Base-by-base conservation (phyloP, 2,329 filamentous ascomycete species). In the Daldinia eschscholtzii region DNA sequence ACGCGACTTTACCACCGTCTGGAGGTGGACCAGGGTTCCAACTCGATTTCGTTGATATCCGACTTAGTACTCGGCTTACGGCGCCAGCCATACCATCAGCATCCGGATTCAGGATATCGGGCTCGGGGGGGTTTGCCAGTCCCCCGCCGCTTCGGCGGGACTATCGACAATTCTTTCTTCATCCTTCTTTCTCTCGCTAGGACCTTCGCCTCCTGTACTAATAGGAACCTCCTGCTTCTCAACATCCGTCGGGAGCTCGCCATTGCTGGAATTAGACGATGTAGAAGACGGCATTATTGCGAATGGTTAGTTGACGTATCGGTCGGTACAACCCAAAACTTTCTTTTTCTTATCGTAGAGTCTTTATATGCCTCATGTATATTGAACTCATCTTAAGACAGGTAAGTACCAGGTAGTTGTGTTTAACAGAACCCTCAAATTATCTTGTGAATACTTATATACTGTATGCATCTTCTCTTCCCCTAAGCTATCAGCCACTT, bases 1-100 rank as follows among this genome's bases (percentile, higher is more conserved):
- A 88, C 0, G 85, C 85, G 23, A 76, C 72, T 57, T 76, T 72
- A 0, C 86, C 86, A 2, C 85, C 85, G 30, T 88, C 84, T 0
- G 86, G 86, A 0, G 86, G 84, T 20, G 85, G 84, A 0, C 82
- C 82, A 0, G 82, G 82, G 42, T 83, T 79, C 56, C 77, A 74
- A 52, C 78, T 82, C 0, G 81, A 81, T 41, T 77, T 80, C 1
- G 81, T 81, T 18, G 80, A 82, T 3, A 81, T 79, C 15, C 79
- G 76, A 67, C 82, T 85, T 12, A 84, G 65, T 4, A 82, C 80
- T 1, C 82, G 80, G 58, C 72, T 76, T 1, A 83, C 50, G 0
- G 79, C 70, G 15, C 77, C 75, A 1, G 76, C 65, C 18, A 77
- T 53, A 3, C 76, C 74, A 39, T 63, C 58, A 3, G 74, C 74